Evolutionary conservation across 2,329 filamentous ascomycete genomes (phyloP).

Genomic region (Plectosphaerella sp.): DNA sequence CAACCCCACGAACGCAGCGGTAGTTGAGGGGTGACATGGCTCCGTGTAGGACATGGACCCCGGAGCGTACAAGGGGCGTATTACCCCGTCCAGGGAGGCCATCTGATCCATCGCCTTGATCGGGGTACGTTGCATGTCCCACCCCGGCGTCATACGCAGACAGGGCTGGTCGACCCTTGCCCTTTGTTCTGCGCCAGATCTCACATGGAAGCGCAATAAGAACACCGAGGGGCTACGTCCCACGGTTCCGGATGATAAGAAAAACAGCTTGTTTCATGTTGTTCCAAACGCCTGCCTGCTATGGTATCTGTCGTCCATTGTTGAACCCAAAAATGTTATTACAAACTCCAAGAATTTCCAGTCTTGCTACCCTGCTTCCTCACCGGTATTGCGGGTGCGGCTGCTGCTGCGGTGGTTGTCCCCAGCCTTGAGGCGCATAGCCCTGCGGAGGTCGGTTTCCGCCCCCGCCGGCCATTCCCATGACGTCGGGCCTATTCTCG

Average conservation of each 20-base stretch:
- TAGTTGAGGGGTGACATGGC: too few relatives aligned
- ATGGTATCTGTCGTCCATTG: neutral
- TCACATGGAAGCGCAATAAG: too few relatives aligned
- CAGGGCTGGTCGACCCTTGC: too few relatives aligned
- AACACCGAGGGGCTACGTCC: too few relatives aligned
- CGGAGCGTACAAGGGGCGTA: too few relatives aligned
- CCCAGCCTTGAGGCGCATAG: slow-evolving; percentile 28
- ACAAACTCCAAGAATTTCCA: neutral
- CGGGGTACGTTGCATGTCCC: too few relatives aligned
- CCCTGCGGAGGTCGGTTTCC: slow-evolving; percentile 23
- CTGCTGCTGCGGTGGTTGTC: slow-evolving; percentile 12
- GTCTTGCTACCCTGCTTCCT: neutral
- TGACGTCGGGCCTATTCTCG: slow-evolving; percentile 51
- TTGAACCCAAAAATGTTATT: neutral
- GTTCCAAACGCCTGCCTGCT: neutral
- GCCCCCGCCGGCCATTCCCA: slow-evolving; percentile 40
- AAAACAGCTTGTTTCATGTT: neutral
- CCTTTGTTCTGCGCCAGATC: too few relatives aligned
- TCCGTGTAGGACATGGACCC: too few relatives aligned
- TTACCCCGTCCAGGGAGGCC: too few relatives aligned
- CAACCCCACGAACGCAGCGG: too few relatives aligned
- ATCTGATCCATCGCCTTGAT: too few relatives aligned
- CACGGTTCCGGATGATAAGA: neutral
- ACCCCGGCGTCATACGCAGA: too few relatives aligned
- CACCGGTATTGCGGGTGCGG: neutral